Conservation (phyloP, 495 filamentous ascomycete genomes). For the Neurospora intermedia region DNA sequence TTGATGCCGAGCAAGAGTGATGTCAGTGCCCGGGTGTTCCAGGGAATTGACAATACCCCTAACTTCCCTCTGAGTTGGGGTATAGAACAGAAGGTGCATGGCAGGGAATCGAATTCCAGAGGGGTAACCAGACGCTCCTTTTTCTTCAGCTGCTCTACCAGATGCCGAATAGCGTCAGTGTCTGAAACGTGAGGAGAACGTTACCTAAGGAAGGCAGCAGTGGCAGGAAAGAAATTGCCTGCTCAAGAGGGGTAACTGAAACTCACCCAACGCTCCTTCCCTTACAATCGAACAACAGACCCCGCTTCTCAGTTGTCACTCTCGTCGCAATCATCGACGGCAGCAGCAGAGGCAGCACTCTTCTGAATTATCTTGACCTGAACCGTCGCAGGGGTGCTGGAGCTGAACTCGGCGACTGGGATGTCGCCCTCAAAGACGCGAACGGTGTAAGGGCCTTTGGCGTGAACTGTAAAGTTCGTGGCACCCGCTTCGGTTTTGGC, state of each 20-base stretch:
- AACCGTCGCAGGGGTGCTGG: not conserved
- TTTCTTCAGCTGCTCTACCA: not conserved
- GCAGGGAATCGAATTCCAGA: not conserved
- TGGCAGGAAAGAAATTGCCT: too few relatives aligned
- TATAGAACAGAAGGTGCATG: not conserved
- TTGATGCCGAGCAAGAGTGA: not conserved
- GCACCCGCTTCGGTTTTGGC: not conserved
- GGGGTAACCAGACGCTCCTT: not conserved
- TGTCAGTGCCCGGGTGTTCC: not conserved
- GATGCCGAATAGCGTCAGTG: not conserved
- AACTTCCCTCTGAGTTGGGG: not conserved
- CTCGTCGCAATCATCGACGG: not conserved
- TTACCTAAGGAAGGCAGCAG: too few relatives aligned
- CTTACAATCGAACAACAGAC: not conserved
- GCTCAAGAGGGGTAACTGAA: not conserved
- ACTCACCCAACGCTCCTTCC: not conserved
- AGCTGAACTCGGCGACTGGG: not conserved
- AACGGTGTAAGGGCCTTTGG: not conserved
- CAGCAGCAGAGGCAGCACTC: not conserved
- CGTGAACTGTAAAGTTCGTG: not conserved
- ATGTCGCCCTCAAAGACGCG: not conserved
- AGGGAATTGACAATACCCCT: not conserved
- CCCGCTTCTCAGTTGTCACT: not conserved
- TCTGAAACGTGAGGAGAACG: not conserved
- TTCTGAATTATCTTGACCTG: not conserved